phyloP scores from a whole-genome alignment of 768 basidiomycete species.

The Termitomyces sp. region DNA sequence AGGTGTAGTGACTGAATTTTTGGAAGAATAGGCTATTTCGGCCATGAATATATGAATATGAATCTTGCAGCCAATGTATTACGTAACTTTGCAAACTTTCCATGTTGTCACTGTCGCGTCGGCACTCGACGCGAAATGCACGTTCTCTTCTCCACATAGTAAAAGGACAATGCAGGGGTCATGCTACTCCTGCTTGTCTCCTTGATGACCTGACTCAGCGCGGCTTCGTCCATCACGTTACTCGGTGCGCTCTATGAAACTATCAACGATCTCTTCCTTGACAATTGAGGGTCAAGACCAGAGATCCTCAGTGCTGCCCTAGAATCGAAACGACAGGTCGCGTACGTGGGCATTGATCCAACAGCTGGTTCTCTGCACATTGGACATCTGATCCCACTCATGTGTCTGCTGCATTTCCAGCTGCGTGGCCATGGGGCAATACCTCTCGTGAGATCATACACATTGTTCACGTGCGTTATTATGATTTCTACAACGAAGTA shows the following conservation, averaged over 20 bases:
- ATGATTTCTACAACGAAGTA: conserved; percentile 5
- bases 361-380: conserved; percentile 88
- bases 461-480: not conserved
- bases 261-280: not conserved
- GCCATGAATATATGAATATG: too few species aligned
- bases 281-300: conserved; percentile 25
- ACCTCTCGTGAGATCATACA: conserved; percentile 61
- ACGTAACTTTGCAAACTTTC: conserved; percentile 8
- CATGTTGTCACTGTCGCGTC: conserved; percentile 10
- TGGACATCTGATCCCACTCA: conserved; percentile 87
- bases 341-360: conserved; percentile 92
- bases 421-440: conserved; percentile 78
- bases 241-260: conserved; percentile 24
- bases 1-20: conserved; percentile 36
- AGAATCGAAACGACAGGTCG: conserved; percentile 35
- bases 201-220: conserved; percentile 38
- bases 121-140: conserved; percentile 2
- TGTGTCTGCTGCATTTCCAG: conserved; percentile 85
- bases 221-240: conserved; percentile 44
- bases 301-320: conserved; percentile 34
- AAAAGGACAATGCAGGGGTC: not conserved
- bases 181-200: conserved; percentile 15
- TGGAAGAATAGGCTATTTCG: conserved; percentile 24
- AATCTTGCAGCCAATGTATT: conserved; percentile 5
- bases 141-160: not conserved